Conservation (phyloP, 768 basidiomycete species). For the Lactarius deliciosus region DNA sequence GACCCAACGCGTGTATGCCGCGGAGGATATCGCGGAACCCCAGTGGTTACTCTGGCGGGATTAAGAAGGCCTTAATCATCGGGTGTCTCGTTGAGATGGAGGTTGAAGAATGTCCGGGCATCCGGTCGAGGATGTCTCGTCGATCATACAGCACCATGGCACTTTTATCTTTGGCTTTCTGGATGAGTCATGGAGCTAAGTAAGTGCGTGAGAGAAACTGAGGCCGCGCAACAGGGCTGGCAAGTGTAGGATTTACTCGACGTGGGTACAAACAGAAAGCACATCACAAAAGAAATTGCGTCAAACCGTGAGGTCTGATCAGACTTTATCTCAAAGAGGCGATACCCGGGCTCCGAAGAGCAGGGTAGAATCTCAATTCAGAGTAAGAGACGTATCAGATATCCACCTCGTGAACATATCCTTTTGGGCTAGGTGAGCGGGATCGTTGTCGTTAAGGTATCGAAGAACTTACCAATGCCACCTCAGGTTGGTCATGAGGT, state of each 20-base stretch:
- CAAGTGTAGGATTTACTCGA: background rate
- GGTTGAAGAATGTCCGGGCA: background rate
- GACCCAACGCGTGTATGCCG: constrained; percentile 12
- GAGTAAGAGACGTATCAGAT: constrained; percentile 47
- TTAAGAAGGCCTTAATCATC: constrained; percentile 8
- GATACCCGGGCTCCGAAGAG: background rate
- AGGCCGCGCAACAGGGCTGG: background rate
- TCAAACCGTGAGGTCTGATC: background rate
- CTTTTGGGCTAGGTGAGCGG: constrained; percentile 36
- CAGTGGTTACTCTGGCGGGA: constrained; percentile 1
- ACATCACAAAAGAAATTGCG: background rate
- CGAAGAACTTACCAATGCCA: constrained; percentile 59
- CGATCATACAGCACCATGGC: background rate
- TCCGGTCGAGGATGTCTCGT: background rate
- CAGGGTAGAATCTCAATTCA: constrained; percentile 20
- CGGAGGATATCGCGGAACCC: constrained; percentile 15
- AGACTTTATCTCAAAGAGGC: constrained; percentile 4
- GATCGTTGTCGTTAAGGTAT: background rate
- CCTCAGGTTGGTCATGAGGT: constrained; percentile 87
- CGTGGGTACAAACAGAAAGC: background rate
- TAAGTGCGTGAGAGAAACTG: background rate
- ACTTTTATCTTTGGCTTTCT: background rate
- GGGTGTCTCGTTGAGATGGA: background rate
- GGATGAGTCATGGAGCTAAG: background rate
- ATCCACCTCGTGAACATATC: constrained; percentile 65